Percentiles rank a stretch among this genome's conserved stretches.
Evolutionary conservation across 495 filamentous ascomycete genomes (phyloP).

Genomic region (Evansstolkia leycettana): DNA sequence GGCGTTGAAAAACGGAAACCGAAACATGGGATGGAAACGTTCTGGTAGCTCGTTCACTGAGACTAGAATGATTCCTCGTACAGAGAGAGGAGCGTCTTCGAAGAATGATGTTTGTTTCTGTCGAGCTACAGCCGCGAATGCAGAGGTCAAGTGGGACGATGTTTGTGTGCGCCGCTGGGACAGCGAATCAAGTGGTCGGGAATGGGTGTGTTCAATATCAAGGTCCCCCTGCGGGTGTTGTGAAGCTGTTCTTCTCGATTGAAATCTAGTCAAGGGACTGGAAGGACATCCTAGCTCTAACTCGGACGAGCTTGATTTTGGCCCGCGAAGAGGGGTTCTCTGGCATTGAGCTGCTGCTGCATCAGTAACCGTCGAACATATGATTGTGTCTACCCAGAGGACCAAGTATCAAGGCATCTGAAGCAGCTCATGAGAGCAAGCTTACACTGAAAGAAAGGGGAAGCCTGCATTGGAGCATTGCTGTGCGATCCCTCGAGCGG

Average conservation of each 20-base stretch:
- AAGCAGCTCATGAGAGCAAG: not conserved
- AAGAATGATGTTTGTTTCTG: constrained; percentile 5
- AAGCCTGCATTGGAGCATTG: constrained; percentile 6
- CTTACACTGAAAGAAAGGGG: constrained; percentile 23
- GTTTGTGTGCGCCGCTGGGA: too few species aligned
- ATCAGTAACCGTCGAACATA: constrained; percentile 2
- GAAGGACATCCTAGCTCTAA: constrained; percentile 10
- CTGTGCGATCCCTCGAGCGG: not conserved
- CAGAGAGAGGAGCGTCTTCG: constrained; percentile 20
- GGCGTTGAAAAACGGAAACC: constrained; percentile 77
- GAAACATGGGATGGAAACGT: constrained; percentile 62
- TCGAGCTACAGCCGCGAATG: not conserved
- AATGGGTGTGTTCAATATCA: too few species aligned
- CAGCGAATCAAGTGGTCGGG: too few species aligned
- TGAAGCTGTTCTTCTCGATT: constrained; percentile 2
- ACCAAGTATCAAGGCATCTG: too few species aligned
- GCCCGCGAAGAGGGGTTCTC: constrained; percentile 11
- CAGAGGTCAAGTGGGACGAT: too few species aligned
- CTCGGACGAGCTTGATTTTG: constrained; percentile 19
- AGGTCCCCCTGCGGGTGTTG: not conserved
- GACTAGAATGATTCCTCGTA: constrained; percentile 63
- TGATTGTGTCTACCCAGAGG: too few species aligned
- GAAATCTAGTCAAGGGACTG: constrained; percentile 20
- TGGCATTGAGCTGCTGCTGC: constrained; percentile 9
- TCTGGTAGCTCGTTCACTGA: constrained; percentile 65